A percentile compares a stretch with the other conserved stretches of the same genome.
These are phyloP conservation scores for Fusarium chlamydosporum DNA, from an alignment of 2,329 filamentous ascomycete species.

Conservation along the genomic window DNA sequence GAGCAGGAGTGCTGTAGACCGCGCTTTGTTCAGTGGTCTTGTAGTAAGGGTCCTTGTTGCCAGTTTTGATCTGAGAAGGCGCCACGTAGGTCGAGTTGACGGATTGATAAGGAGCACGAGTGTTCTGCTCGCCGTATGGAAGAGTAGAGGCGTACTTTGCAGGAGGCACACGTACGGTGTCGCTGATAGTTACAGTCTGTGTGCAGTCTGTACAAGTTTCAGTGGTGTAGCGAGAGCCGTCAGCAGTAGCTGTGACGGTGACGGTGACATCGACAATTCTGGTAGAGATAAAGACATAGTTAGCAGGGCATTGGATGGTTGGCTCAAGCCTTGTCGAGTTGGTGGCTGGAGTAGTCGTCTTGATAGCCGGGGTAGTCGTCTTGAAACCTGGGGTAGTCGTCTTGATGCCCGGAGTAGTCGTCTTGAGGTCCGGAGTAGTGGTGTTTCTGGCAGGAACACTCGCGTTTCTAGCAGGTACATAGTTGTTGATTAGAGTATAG, in stretches of 20 bases:
- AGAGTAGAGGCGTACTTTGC: constrained; percentile 30
- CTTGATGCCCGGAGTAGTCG: no score
- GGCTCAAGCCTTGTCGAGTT: constrained; percentile 26
- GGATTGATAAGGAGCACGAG: constrained; percentile 20
- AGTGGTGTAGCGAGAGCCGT: constrained; percentile 40
- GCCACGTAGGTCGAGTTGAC: constrained; percentile 28
- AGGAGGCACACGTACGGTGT: constrained; percentile 28
- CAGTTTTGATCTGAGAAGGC: constrained; percentile 27
- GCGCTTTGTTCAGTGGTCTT: constrained; percentile 16
- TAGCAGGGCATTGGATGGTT: constrained; percentile 44
- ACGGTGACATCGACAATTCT: constrained; percentile 55
- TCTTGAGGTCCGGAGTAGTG: no score
- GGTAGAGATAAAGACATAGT: constrained; percentile 50
- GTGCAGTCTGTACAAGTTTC: constrained; percentile 30
- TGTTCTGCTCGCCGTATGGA: constrained; percentile 31
- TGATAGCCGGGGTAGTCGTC: no score
- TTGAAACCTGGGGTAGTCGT: no score
- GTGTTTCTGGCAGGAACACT: constrained; percentile 18
- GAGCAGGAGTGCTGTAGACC: constrained; percentile 19
- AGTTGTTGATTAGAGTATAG: constrained; percentile 25
- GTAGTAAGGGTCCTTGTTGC: constrained; percentile 27
- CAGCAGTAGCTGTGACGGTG: constrained; percentile 53
- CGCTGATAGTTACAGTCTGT: constrained; percentile 24
- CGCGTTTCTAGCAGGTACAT: constrained; percentile 30
- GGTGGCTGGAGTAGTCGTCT: constrained; percentile 24